These are phyloP conservation scores for Borovskyia barvae DNA, from an alignment of 208 protist genomes.

Conservation along the genomic window DNA sequence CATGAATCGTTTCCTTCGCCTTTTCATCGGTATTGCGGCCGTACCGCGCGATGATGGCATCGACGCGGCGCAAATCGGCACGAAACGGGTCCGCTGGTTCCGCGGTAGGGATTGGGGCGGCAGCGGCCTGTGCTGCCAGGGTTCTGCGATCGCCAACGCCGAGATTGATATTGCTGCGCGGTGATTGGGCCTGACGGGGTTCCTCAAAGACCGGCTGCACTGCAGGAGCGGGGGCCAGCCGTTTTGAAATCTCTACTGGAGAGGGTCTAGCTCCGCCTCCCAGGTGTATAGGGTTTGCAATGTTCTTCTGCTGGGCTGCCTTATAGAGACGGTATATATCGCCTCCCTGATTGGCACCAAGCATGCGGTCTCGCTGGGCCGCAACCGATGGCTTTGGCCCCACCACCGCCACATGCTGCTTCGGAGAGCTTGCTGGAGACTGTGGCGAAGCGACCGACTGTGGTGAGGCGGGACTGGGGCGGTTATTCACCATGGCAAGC, in stretches of 20 bases:
- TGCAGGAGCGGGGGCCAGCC: not conserved
- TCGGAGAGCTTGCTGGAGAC: conserved; percentile 8
- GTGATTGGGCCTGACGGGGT: conserved; percentile 6
- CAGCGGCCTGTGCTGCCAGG: not conserved
- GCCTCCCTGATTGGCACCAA: conserved; percentile 6
- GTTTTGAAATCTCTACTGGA: not conserved
- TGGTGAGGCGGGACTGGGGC: conserved; percentile 1
- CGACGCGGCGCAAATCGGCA: conserved; percentile 71
- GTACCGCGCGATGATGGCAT: conserved; percentile 82
- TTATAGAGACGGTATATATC: conserved; percentile 20
- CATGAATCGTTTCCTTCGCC: conserved; percentile 84
- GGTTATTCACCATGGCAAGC: conserved; percentile 58
- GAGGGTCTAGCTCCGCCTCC: conserved; percentile 2
- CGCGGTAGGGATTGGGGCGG: not conserved
- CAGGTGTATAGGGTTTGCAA: conserved; percentile 13
- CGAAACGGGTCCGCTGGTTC: conserved; percentile 29
- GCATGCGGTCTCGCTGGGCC: not conserved
- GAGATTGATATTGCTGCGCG: conserved; percentile 18
- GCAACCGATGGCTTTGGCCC: conserved; percentile 30
- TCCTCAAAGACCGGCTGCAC: conserved; percentile 10
- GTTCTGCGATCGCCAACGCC: conserved; percentile 14
- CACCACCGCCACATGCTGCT: conserved; percentile 14
- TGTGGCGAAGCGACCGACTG: not conserved
- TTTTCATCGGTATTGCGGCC: conserved; percentile 61
- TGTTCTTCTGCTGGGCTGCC: conserved; percentile 1